Percentiles rank a stretch among this genome's conserved stretches.
Conservation (phyloP, 306 rosid genomes). For the Trichosanthes truncata region DNA sequence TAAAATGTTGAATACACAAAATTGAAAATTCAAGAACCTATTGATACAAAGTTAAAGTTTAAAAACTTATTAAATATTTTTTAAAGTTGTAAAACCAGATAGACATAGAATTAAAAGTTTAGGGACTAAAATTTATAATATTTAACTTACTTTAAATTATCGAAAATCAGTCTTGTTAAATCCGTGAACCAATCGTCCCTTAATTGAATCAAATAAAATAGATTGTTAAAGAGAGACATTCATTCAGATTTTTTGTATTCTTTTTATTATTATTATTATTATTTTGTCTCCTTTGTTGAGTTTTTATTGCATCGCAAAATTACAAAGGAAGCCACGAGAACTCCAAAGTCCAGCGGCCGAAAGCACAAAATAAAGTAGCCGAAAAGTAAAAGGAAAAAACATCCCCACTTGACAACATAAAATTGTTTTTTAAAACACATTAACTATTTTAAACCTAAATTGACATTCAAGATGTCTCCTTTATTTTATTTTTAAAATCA, state of each 20-base stretch:
- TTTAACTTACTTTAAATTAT: too few relatives aligned
- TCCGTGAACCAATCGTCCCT: background rate
- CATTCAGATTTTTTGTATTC: background rate
- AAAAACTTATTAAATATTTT: too few relatives aligned
- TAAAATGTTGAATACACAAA: too few relatives aligned
- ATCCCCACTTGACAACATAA: background rate
- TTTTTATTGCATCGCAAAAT: background rate
- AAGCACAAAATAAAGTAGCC: slow-evolving; percentile 1
- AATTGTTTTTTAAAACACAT: background rate
- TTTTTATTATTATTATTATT: background rate
- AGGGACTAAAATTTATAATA: too few relatives aligned
- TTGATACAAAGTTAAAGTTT: too few relatives aligned
- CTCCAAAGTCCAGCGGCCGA: background rate
- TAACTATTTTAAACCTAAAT: too few relatives aligned
- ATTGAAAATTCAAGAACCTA: too few relatives aligned
- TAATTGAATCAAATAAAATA: background rate
- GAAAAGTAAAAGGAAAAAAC: background rate
- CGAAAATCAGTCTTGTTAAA: too few relatives aligned
- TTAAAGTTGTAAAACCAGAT: too few relatives aligned
- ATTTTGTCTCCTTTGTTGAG: background rate
- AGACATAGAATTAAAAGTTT: too few relatives aligned
- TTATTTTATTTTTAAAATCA: too few relatives aligned
- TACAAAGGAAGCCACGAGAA: background rate
- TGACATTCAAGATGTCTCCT: too few relatives aligned
- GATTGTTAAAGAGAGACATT: background rate